Evolutionary conservation across 2,329 filamentous ascomycete genomes (phyloP).

Genomic region (Xylariaceae sp.): DNA sequence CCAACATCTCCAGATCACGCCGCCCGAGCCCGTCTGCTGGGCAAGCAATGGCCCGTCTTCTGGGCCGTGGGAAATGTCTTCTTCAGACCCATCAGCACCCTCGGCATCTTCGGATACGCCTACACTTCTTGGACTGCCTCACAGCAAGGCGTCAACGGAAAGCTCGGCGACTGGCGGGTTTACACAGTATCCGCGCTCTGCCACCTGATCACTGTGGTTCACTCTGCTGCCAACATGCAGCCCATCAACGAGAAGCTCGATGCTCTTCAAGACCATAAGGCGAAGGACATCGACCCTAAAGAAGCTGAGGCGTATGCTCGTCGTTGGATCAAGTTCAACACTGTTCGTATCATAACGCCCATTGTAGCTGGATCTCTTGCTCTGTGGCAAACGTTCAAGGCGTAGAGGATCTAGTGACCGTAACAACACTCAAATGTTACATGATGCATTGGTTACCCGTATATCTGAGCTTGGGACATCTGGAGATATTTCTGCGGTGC

Average conservation of each 20-base stretch:
- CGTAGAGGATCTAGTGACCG: too few relatives aligned
- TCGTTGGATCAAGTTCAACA: conserved; percentile 31
- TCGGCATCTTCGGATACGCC: conserved; percentile 43
- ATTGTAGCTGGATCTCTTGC: conserved; percentile 30
- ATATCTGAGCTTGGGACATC: too few relatives aligned
- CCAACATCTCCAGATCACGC: conserved; percentile 35
- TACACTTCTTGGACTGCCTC: conserved; percentile 35
- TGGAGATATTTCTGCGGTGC: too few relatives aligned
- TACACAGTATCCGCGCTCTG: conserved; percentile 39
- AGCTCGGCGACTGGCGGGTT: conserved; percentile 38
- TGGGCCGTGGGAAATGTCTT: conserved; percentile 47
- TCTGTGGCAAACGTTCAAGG: conserved; percentile 25
- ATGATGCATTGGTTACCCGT: too few relatives aligned
- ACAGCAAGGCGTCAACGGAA: conserved; percentile 5
- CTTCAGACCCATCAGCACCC: conserved; percentile 46
- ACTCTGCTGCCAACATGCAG: conserved; percentile 47
- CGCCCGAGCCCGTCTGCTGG: conserved; percentile 38
- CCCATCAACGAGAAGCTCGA: conserved; percentile 45
- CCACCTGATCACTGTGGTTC: conserved; percentile 43
- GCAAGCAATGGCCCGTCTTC: conserved; percentile 45
- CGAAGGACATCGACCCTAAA: conserved; percentile 16
- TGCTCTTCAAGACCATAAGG: conserved; percentile 27
- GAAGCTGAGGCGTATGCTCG: conserved; percentile 30
- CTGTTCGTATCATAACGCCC: conserved; percentile 31
- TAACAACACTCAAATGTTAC: conserved; percentile 12